Percentiles rank a stretch among this genome's conserved stretches.
Conservation (phyloP, 306 rosid species). For the Quercus alba region DNA sequence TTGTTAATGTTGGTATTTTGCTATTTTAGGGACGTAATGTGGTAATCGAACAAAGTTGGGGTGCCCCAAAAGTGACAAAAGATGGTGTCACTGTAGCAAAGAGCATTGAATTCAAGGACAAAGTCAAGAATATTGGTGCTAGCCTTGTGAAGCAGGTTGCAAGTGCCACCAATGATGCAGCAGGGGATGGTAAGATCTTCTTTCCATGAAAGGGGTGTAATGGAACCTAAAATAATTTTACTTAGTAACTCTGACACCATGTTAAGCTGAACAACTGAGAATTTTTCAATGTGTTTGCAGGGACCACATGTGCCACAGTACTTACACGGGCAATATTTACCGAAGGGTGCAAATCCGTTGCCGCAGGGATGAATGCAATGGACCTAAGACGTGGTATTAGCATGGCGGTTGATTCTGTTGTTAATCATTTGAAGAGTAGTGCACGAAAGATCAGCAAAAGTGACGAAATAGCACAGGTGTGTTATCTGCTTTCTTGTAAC, state of each 20-base stretch:
- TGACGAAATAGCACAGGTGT: slow-evolving; percentile 96
- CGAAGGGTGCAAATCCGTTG: slow-evolving; percentile 98
- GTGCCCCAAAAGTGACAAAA: slow-evolving; percentile 93
- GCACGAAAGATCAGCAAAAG: slow-evolving; percentile 95
- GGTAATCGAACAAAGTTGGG: slow-evolving; percentile 87
- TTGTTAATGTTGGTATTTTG: slow-evolving; percentile 7
- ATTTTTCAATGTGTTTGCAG: slow-evolving; percentile 39
- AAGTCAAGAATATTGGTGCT: slow-evolving; percentile 86
- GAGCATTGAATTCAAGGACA: slow-evolving; percentile 89
- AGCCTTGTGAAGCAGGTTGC: slow-evolving; percentile 99
- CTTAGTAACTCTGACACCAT: neutral
- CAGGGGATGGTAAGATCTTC: slow-evolving; percentile 81
- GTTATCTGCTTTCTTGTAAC: slow-evolving; percentile 1
- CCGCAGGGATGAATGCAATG: slow-evolving; percentile 98
- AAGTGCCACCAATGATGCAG: slow-evolving; percentile 86
- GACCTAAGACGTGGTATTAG: slow-evolving; percentile 87
- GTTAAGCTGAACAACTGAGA: neutral
- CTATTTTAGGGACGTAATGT: slow-evolving; percentile 80
- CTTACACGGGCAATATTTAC: slow-evolving; percentile 83
- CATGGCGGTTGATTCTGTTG: slow-evolving; percentile 89
- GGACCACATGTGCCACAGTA: slow-evolving; percentile 93
- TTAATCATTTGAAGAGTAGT: slow-evolving; percentile 83
- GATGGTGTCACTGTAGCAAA: slow-evolving; percentile 97
- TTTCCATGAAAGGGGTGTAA: neutral
- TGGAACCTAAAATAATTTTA: neutral